Evolutionary conservation across 2,329 filamentous ascomycete genomes (phyloP), one percentile per base, ranked within the genome.

Genomic region (Colletotrichum camelliae): DNA sequence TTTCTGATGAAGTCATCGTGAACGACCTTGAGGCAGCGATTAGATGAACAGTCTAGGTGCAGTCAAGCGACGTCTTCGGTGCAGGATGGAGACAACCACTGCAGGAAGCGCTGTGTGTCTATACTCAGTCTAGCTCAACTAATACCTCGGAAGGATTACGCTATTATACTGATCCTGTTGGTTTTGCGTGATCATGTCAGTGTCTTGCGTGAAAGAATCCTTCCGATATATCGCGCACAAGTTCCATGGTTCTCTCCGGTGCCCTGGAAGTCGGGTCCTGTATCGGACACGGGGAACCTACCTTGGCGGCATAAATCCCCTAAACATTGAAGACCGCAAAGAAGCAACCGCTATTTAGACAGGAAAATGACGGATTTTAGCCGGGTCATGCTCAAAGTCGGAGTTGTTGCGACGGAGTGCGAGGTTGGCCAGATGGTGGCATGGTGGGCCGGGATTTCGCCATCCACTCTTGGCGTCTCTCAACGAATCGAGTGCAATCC

Each of bases 361-460:
- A 33, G 16, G 7, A 21, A 18, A 3, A 21, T 3, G 12, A 21
- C 37, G 65, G 70, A 7, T 37, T 62, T 68, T 62, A 39, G 37
- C 70, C 70, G 70, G 55, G 21, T 16, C 15, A 18, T 13, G 24
- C 31, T 18, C 52, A 4, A 52, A 13, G n/a, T 15, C 31, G 13
- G 31, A 21, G 21, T 4, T 33, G 48, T 29, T 24, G 39, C 43
- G 43, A 48, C 43, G 21, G 43, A 5, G 18, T 52, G n/a, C n/a
- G n/a, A 52, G 43, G 43, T 43, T 37, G 31, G 27, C n/a, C 7
- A 18, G 24, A 70, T 74, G 71, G 27, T 70, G 71, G 66, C 69
- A 74, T 64, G 71, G 71, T 74, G 71, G 71, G 58, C 58, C 67
- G 43, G 12, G 43, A 70, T 74, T 70, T 65, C 71, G 66, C 66